A percentile compares a stretch with the other conserved stretches of the same genome.
Conservation (phyloP, 257 asterid species). For the Penstemon davidsonii region DNA sequence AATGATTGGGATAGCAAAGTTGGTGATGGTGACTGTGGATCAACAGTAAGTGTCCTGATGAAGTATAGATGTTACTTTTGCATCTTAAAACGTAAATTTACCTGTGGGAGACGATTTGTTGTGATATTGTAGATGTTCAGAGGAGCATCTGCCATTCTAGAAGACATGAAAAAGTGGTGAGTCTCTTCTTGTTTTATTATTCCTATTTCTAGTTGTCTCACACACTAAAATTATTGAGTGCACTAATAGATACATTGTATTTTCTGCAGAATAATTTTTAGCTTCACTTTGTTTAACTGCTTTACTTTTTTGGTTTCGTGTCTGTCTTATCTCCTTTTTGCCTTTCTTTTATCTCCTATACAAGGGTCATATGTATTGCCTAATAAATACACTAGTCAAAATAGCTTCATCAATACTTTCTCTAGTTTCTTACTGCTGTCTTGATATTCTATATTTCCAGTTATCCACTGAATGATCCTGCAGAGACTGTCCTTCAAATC, state of each 20-base stretch:
- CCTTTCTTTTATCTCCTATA: not conserved
- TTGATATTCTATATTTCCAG: conserved; percentile 46
- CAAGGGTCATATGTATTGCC: not conserved
- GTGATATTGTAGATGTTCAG: conserved; percentile 64
- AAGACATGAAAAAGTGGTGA: conserved; percentile 78
- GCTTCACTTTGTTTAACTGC: not conserved
- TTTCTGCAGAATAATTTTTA: not conserved
- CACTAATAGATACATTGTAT: not conserved
- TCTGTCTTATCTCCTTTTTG: not conserved
- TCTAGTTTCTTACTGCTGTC: conserved; percentile 24
- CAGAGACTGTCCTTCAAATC: conserved; percentile 75
- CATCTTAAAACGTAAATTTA: conserved; percentile 23
- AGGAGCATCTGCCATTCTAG: conserved; percentile 92
- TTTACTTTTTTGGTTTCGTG: conserved; percentile 1
- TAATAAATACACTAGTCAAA: not conserved
- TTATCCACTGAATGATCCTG: conserved; percentile 94
- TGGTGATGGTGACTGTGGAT: conserved; percentile 99
- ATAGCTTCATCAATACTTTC: conserved; percentile 11
- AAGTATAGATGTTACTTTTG: conserved; percentile 4
- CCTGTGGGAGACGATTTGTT: conserved; percentile 22
- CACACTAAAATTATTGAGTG: conserved; percentile 5
- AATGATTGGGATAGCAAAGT: conserved; percentile 97
- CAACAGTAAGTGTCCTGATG: conserved; percentile 66
- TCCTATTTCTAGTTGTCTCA: conserved; percentile 18
- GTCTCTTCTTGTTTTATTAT: conserved; percentile 30